Base-by-base conservation (phyloP, 768 basidiomycete genomes). In the Termitomyces heimii region DNA sequence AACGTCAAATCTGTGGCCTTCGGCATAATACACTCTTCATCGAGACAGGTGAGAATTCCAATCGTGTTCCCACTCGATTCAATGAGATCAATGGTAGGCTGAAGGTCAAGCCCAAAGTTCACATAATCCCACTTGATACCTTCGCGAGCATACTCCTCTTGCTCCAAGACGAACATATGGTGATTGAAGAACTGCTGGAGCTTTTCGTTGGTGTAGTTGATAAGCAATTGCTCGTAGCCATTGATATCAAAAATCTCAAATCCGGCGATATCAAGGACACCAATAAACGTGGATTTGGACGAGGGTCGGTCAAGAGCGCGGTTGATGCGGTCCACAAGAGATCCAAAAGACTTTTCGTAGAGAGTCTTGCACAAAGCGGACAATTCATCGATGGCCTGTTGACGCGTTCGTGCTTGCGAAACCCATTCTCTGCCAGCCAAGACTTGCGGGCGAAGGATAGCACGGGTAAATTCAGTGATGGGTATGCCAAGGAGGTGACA, bases 11-110 rank as follows among this genome's bases (percentile, higher is more conserved):
- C 96, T 13, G 89, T 92, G 4, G 96, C 96, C 68, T 93, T 94
- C n/a, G 96, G 97, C 96, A 98, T 99, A 71, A 99, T 98, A 68
- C 96, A 98, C 62, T 98, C 96, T 68, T 98, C 97, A 69, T 99
- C 97, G 35, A 99, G 75, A 65, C 89, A 88, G 60, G 93, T 92
- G 45, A 99, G 80, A 58, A 98, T 88, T 53, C 97, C 97, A 60
- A 98, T 94, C 0, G 77, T 75, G 51, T 80, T 83, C 18, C 89
- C 84, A 54, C 85, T 86, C 12, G 89, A 78, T 71, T 98, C 97
- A 65, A 99, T 98, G 52, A 99, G 84, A 68, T 98, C 96, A 68
- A 99, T 98, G 4, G 97, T 98, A 1, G 97, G 97, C 67, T 99
- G 96, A 6, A 99, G 75, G 70, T 99, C 96, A 43, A 97, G 80